A percentile compares a stretch with the other conserved stretches of the same genome.
These are phyloP conservation scores for Saksenaea oblongispora DNA, from an alignment of 371 early-diverging fungal genomes.

Conservation along the genomic window DNA sequence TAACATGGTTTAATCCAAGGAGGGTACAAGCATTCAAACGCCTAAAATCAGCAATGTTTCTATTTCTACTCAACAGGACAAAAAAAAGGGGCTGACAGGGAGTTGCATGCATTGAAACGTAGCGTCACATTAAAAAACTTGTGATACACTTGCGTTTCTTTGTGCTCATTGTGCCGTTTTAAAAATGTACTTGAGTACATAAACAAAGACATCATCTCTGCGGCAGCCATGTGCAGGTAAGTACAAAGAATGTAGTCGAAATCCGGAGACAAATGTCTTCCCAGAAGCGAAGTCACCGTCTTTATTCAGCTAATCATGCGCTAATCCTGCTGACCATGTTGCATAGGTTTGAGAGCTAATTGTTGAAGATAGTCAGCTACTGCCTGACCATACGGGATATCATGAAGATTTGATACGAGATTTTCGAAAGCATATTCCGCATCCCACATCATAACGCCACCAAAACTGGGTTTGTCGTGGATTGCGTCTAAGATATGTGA, in stretches of 20 bases:
- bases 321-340: not conserved
- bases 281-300: not conserved
- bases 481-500: conserved; percentile 42
- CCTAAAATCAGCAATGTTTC: not conserved
- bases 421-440: conserved; percentile 48
- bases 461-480: conserved; percentile 43
- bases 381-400: conserved; percentile 30
- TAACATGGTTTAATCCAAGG: not conserved
- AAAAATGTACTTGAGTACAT: not conserved
- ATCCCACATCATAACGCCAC: conserved; percentile 76
- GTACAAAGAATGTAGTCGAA: no score
- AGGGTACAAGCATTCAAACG: not conserved
- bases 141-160: not conserved
- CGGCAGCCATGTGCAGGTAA: no score
- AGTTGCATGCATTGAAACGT: conserved; percentile 2
- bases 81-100: not conserved
- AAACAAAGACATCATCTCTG: no score
- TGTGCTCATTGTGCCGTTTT: not conserved
- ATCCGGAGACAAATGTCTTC: no score
- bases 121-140: not conserved
- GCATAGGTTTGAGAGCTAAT: not conserved
- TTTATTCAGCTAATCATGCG: not conserved
- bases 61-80: not conserved
- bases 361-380: conserved; percentile 23
- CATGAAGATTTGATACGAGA: conserved; percentile 19